Evolutionary conservation across 1,139 yeast species (phyloP), one percentile per base, ranked within the genome.

Genomic region (Yamadazyma epiphylla): DNA sequence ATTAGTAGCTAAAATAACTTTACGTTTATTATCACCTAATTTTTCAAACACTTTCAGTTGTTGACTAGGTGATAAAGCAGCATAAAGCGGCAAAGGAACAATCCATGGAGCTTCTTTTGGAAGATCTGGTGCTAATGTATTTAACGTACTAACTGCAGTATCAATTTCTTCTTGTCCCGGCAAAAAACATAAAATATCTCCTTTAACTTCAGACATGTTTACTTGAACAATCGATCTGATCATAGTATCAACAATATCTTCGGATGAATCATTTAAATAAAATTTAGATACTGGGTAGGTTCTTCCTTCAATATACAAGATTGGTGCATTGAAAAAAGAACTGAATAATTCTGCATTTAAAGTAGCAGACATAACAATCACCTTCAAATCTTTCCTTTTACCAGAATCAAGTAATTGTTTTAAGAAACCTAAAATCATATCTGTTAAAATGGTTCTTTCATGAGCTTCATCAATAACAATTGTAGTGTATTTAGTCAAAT

Each of bases 131-230:
- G 91, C 73, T 8, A 86, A 50, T 26, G 75, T 72, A 26, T 64
- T 67, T 33, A 91, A 57, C 1, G 80, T 61, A 20, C 73, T 72
- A 0, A 81, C 89, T 17, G 87, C 82, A 42, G 81, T 83, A 51
- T 91, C 98, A 55, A 91, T 91, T 51, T 91, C 98, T 51, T 91
- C 99, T 55, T 94, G 97, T 42, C 98, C 98, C 0, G 97, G 94
- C 33, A 91, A 60, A 49, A 91, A 91, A 38, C 94, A 94, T 21
- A 91, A 59, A 10, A 91, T 74, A 53, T 94, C 99, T 24, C 99
- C 99, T 27, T 76, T 69, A 15, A 72, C 82, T 52, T 91, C 96
- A 3, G 84, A 68, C 44, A 74, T 65, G 51, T 91, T 89, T 10
- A 88, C 65, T 50, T 89, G 96, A 4, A 85, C 73, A 12, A 87